Percentiles rank a stretch among this genome's conserved stretches.
Evolutionary conservation across 345 rosid species (phyloP).

Genomic region (Citrus trifoliata): DNA sequence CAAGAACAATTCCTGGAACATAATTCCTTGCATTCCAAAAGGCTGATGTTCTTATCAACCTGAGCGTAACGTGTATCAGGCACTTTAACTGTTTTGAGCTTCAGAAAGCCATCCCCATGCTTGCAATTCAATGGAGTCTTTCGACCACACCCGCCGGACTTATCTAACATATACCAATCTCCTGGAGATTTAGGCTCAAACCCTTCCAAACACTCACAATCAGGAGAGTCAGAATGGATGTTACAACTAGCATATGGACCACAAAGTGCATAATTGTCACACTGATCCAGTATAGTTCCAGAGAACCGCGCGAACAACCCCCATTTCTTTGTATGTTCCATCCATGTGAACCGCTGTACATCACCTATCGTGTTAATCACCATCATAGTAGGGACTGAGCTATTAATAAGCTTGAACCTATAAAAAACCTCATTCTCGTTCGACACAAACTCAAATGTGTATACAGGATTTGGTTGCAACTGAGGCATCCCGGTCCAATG

Average conservation of each 20-base stretch:
- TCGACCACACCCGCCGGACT: conserved; percentile 19
- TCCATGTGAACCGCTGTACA: conserved; percentile 12
- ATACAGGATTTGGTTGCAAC: neutral
- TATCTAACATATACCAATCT: conserved; percentile 11
- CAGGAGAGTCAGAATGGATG: neutral
- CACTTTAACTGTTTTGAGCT: conserved; percentile 8
- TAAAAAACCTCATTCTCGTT: neutral
- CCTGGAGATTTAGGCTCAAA: conserved; percentile 10
- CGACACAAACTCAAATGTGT: conserved; percentile 1
- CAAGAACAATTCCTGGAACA: conserved; percentile 34
- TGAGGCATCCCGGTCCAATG: conserved; percentile 24
- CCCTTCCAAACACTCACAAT: conserved; percentile 16
- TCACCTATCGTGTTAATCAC: conserved; percentile 1
- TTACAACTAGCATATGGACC: conserved; percentile 12
- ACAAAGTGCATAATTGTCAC: conserved; percentile 7
- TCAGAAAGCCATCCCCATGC: conserved; percentile 5
- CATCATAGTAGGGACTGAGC: neutral
- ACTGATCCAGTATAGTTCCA: neutral
- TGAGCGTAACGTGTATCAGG: conserved; percentile 11
- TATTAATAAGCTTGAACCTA: neutral
- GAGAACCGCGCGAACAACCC: neutral
- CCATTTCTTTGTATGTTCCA: conserved; percentile 3
- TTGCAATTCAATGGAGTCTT: conserved; percentile 8
- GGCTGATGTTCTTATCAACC: conserved; percentile 12
- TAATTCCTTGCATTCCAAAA: conserved; percentile 14